Conservation (phyloP, 208 protist species). For the Strigomonas culicis region DNA sequence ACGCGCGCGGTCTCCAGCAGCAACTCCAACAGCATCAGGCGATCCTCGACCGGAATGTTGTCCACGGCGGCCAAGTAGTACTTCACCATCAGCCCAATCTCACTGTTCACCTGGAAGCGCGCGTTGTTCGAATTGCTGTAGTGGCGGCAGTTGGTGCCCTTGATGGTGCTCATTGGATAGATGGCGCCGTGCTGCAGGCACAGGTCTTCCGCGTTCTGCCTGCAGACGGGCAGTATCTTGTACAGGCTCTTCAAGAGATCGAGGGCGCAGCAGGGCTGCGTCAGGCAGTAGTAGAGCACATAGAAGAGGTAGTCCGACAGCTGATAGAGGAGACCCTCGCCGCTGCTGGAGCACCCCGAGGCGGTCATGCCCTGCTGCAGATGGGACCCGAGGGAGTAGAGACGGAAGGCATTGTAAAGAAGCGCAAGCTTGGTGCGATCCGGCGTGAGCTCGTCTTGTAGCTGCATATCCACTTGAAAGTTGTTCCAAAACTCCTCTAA, state of each 20-base stretch:
- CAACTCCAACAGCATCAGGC: slow-evolving; percentile 72
- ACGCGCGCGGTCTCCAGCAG: slow-evolving; percentile 86
- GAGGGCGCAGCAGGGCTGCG: slow-evolving; percentile 49
- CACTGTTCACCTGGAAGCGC: slow-evolving; percentile 78
- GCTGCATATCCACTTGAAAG: slow-evolving; percentile 66
- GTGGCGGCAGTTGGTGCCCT: slow-evolving; percentile 36
- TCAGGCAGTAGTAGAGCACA: slow-evolving; percentile 84
- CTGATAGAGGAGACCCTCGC: slow-evolving; percentile 64
- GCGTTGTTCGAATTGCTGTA: slow-evolving; percentile 55
- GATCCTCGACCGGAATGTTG: slow-evolving; percentile 44
- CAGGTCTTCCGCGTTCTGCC: slow-evolving; percentile 57
- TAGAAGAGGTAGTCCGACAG: slow-evolving; percentile 82
- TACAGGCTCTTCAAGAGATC: slow-evolving; percentile 68
- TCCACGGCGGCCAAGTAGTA: slow-evolving; percentile 63
- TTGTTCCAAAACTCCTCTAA: slow-evolving; percentile 68
- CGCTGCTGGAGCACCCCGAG: slow-evolving; percentile 58
- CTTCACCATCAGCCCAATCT: slow-evolving; percentile 75
- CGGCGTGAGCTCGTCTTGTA: slow-evolving; percentile 74
- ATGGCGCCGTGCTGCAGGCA: slow-evolving; percentile 71
- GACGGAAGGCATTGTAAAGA: slow-evolving; percentile 75
- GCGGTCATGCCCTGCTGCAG: slow-evolving; percentile 65
- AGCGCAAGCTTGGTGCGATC: slow-evolving; percentile 70
- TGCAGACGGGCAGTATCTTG: slow-evolving; percentile 63
- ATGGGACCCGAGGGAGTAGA: slow-evolving; percentile 65
- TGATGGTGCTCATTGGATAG: slow-evolving; percentile 76